Evolutionary conservation across 2,329 filamentous ascomycete genomes (phyloP).

Genomic region (Ascochyta pisi): DNA sequence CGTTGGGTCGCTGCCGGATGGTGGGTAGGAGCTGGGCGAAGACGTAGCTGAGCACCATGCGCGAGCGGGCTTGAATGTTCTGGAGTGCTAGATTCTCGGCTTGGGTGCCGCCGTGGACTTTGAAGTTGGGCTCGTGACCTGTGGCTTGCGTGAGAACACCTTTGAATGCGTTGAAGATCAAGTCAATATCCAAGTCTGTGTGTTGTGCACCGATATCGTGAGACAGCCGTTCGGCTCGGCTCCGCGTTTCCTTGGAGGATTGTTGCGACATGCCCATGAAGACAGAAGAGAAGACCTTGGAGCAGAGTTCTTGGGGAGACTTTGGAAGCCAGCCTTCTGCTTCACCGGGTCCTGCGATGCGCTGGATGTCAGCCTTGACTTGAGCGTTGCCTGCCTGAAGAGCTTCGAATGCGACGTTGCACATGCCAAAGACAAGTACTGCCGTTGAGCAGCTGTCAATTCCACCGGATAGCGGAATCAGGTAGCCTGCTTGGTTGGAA

Average conservation of each 20-base stretch:
- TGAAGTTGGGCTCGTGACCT: constrained; percentile 67
- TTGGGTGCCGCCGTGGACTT: constrained; percentile 67
- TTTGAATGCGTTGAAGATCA: constrained; percentile 66
- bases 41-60: constrained; percentile 71
- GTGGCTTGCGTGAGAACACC: constrained; percentile 65
- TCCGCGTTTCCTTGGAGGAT: constrained; percentile 52
- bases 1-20: constrained; percentile 63
- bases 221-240: constrained; percentile 67
- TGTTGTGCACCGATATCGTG: constrained; percentile 74
- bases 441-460: constrained; percentile 64
- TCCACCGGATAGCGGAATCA: constrained; percentile 65
- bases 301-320: constrained; percentile 66
- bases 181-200: constrained; percentile 72
- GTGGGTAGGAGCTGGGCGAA: constrained; percentile 70
- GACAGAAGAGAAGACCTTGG: constrained; percentile 63
- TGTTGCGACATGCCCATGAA: constrained; percentile 36
- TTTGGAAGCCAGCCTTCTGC: constrained; percentile 59
- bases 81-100: constrained; percentile 71
- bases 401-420: constrained; percentile 62
- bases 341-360: constrained; percentile 59
- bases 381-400: constrained; percentile 59
- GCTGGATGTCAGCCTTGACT: constrained; percentile 61
- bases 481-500: constrained; percentile 60
- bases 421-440: constrained; percentile 53
- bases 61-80: constrained; percentile 68